Evolutionary conservation across 73 alveolate species (phyloP).

Genomic region (Tetrahymena thermophila): DNA sequence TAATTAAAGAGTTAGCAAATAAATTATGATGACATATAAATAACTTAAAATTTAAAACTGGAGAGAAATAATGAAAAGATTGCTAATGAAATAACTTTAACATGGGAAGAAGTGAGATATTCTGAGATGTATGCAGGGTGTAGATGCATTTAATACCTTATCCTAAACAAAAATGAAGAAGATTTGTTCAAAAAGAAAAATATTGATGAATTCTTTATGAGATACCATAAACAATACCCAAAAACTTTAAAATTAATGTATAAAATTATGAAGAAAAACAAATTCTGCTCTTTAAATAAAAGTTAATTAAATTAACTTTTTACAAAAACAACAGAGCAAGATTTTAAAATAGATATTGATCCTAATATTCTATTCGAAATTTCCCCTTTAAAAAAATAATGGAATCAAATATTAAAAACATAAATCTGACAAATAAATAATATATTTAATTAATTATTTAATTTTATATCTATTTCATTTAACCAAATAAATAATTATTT

Average conservation of each 20-base stretch:
- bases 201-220: not conserved
- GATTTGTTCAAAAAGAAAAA: not conserved
- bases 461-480: too few relatives aligned
- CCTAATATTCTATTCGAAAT: not conserved
- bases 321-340: not conserved
- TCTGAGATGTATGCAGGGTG: not conserved
- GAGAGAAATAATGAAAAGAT: not conserved
- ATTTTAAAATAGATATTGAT: not conserved
- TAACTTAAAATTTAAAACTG: not conserved
- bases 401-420: not conserved
- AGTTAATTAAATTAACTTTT: not conserved
- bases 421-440: not conserved
- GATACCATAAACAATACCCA: not conserved
- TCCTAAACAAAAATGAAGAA: not conserved
- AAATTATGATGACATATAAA: not conserved
- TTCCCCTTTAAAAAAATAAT: not conserved
- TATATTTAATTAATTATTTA: too few relatives aligned
- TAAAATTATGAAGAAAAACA: not conserved
- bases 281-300: not conserved
- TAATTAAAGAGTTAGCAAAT: not conserved
- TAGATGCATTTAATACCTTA: not conserved
- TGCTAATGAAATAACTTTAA: not conserved
- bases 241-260: not conserved
- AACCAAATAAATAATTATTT: too few relatives aligned
- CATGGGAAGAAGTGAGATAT: not conserved